A percentile compares a stretch with the other conserved stretches of the same genome.
phyloP scores from a whole-genome alignment of 805 yeast species.

The Candida khao-thaluensis region DNA sequence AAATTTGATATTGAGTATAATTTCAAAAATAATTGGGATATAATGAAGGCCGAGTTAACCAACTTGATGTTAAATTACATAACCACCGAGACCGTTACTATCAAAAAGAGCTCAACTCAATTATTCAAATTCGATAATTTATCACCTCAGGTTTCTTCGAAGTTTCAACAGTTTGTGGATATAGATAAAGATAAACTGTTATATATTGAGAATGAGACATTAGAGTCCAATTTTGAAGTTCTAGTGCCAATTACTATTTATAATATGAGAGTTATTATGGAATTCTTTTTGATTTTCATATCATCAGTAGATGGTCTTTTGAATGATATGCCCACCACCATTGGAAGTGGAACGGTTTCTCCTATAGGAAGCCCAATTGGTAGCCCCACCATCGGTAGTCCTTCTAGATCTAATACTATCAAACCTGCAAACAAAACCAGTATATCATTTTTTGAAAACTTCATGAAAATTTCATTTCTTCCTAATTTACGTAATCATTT shows the following conservation, averaged over 20 bases:
- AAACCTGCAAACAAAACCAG: slow-evolving; percentile 19
- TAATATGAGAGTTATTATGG: slow-evolving; percentile 77
- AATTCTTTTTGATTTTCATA: slow-evolving; percentile 66
- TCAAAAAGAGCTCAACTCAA: slow-evolving; percentile 20
- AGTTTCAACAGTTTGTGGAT: slow-evolving; percentile 13
- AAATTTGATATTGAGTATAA: slow-evolving; percentile 25
- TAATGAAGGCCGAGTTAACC: slow-evolving; percentile 32
- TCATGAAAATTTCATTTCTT: slow-evolving; percentile 63
- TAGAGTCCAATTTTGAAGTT: slow-evolving; percentile 55
- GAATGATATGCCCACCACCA: neutral
- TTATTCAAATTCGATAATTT: slow-evolving; percentile 36
- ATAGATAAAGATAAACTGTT: slow-evolving; percentile 25
- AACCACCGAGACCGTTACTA: slow-evolving; percentile 20
- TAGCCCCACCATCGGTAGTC: neutral
- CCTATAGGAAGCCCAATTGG: neutral
- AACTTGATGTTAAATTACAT: slow-evolving; percentile 34
- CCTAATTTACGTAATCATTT: slow-evolving; percentile 62
- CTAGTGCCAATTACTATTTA: slow-evolving; percentile 69
- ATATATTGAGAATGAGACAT: slow-evolving; percentile 61
- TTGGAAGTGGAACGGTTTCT: neutral
- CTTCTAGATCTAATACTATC: neutral
- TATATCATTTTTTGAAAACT: slow-evolving; percentile 53
- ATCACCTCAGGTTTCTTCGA: slow-evolving; percentile 1
- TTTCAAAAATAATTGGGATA: slow-evolving; percentile 30
- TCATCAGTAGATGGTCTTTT: slow-evolving; percentile 46